Conservation (phyloP, 2,329 filamentous ascomycete species). For the Botryotinia convoluta region DNA sequence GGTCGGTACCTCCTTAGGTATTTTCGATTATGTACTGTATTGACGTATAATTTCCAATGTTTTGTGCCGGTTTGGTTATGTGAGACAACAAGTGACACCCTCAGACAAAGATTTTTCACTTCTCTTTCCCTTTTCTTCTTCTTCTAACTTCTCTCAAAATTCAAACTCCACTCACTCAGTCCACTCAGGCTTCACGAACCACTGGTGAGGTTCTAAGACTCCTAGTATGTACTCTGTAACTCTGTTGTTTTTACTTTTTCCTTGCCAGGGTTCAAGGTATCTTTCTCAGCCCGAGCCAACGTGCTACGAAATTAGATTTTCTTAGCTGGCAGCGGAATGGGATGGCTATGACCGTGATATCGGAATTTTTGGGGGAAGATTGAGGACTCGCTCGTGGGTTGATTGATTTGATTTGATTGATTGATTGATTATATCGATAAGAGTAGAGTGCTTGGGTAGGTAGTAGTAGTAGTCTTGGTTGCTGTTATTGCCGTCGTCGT, state of each 20-base stretch:
- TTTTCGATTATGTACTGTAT: neutral
- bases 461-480: neutral
- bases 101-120: neutral
- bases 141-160: neutral
- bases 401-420: neutral
- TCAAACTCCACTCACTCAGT: neutral
- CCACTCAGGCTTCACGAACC: neutral
- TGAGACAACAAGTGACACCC: constrained; percentile 6
- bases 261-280: constrained; percentile 7
- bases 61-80: constrained; percentile 6
- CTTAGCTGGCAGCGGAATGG: neutral
- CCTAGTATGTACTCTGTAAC: neutral
- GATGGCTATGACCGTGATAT: constrained; percentile 10
- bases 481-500: neutral
- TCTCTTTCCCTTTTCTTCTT: neutral
- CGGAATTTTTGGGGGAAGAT: neutral
- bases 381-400: neutral
- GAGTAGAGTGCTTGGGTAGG: neutral
- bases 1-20: neutral
- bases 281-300: neutral
- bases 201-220: neutral
- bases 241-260: neutral
- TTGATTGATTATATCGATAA: constrained; percentile 2
- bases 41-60: neutral
- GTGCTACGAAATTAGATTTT: constrained; percentile 4